These are phyloP conservation scores for Dittrichia graveolens DNA, from an alignment of 129 eudicot genomes.

Conservation along the genomic window DNA sequence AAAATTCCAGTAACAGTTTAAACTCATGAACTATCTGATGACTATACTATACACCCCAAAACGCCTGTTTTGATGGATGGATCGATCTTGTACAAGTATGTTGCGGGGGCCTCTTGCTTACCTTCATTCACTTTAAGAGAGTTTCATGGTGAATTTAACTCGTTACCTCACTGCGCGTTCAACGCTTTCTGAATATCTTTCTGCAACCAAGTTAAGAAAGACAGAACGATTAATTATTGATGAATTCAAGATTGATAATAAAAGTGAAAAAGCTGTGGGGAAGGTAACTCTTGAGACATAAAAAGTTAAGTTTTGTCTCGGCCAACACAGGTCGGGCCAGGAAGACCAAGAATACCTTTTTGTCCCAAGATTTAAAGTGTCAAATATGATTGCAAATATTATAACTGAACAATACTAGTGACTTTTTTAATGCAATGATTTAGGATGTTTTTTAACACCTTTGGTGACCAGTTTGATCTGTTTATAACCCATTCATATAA, in stretches of 20 bases:
- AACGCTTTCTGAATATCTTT: slow-evolving; percentile 67
- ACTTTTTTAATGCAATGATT: neutral
- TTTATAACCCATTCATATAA: neutral
- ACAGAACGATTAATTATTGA: neutral
- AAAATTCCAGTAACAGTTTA: slow-evolving; percentile 6
- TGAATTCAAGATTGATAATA: neutral
- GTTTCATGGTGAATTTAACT: neutral
- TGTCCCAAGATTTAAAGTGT: too few relatives aligned
- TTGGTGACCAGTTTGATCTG: too few relatives aligned
- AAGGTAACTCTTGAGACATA: too few relatives aligned
- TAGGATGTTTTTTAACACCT: neutral
- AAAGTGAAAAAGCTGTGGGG: neutral
- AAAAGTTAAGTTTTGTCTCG: neutral
- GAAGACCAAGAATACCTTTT: too few relatives aligned
- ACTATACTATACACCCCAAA: slow-evolving; percentile 6
- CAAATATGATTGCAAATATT: too few relatives aligned
- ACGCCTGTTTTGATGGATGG: neutral
- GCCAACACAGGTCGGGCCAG: neutral
- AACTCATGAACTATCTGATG: neutral
- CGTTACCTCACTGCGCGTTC: slow-evolving; percentile 19
- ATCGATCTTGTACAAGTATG: neutral
- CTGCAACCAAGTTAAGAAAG: slow-evolving; percentile 40
- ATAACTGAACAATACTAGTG: too few relatives aligned
- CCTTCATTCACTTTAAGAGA: neutral
- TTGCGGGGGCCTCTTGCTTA: slow-evolving; percentile 9